Evolutionary conservation across 2,329 filamentous ascomycete genomes (phyloP).

Genomic region (Xylariomycetidae sp.): DNA sequence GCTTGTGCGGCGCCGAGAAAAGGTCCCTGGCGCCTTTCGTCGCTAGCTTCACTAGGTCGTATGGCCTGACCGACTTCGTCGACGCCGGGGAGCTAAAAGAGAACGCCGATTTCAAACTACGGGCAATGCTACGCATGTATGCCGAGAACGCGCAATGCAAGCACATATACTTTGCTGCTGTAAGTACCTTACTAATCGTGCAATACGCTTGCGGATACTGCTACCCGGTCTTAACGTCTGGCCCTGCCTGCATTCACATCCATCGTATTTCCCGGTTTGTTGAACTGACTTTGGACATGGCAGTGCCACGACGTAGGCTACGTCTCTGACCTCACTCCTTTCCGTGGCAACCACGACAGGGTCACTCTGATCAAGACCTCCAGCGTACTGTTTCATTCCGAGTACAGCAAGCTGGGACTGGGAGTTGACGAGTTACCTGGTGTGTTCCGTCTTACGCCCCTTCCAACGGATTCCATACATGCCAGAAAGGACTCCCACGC

Average conservation of each 20-base stretch:
- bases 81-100: conserved; percentile 57
- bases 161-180: conserved; percentile 57
- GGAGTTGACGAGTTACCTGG: conserved; percentile 43
- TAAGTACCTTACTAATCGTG: no score
- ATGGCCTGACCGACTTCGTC: conserved; percentile 54
- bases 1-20: conserved; percentile 46
- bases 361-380: conserved; percentile 47
- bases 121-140: conserved; percentile 43
- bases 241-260: no score
- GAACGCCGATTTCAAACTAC: conserved; percentile 54
- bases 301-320: conserved; percentile 58
- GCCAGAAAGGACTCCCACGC: no score
- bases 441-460: conserved; percentile 41
- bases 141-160: conserved; percentile 55
- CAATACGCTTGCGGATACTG: no score
- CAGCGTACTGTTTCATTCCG: conserved; percentile 42
- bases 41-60: conserved; percentile 50
- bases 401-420: conserved; percentile 47
- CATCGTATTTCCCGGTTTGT: no score
- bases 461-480: no score
- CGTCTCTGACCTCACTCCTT: conserved; percentile 48
- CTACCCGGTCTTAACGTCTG: no score
- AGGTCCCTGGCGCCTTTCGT: conserved; percentile 50
- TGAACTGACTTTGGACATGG: no score
- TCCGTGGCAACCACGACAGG: conserved; percentile 39